A percentile compares a stretch with the other conserved stretches of the same genome.
Conservation (phyloP, 345 rosid genomes). For the thale cress (Arabidopsis thaliana) region DNA sequence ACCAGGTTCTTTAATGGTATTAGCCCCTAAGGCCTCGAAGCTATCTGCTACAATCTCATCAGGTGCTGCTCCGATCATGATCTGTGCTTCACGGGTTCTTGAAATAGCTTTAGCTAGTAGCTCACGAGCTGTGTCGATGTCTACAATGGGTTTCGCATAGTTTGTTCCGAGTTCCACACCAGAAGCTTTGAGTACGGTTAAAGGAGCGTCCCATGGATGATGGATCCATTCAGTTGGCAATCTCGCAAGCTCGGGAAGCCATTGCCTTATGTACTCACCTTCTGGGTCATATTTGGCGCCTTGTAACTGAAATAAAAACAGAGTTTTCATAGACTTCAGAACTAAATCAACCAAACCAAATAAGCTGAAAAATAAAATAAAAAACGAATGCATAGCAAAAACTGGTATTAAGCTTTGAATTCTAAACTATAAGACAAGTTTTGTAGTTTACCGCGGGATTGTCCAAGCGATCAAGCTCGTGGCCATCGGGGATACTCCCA, state of each 20-base stretch:
- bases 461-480: conserved; percentile 89
- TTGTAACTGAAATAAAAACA: conserved; percentile 63
- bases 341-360: background rate
- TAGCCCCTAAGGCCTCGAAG: conserved; percentile 53
- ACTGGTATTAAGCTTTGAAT: background rate
- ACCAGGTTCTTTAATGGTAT: conserved; percentile 48
- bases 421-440: conserved; percentile 14
- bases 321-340: conserved; percentile 5
- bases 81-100: conserved; percentile 79
- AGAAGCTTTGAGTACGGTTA: conserved; percentile 64
- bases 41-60: conserved; percentile 76
- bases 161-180: conserved; percentile 76
- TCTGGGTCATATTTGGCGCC: conserved; percentile 80
- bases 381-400: background rate
- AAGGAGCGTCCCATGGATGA: conserved; percentile 93
- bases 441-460: conserved; percentile 69
- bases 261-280: conserved; percentile 85
- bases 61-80: conserved; percentile 51
- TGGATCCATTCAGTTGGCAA: conserved; percentile 93
- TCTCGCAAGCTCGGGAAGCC: conserved; percentile 95
- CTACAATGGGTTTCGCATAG: conserved; percentile 76
- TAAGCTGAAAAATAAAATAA: too few species aligned
- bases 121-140: conserved; percentile 70
- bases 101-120: conserved; percentile 69
- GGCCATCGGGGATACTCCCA: conserved; percentile 94